Percentiles rank a stretch among this genome's conserved stretches.
Conservation (phyloP, 2,329 filamentous ascomycete species). For the Phialophora expanda region DNA sequence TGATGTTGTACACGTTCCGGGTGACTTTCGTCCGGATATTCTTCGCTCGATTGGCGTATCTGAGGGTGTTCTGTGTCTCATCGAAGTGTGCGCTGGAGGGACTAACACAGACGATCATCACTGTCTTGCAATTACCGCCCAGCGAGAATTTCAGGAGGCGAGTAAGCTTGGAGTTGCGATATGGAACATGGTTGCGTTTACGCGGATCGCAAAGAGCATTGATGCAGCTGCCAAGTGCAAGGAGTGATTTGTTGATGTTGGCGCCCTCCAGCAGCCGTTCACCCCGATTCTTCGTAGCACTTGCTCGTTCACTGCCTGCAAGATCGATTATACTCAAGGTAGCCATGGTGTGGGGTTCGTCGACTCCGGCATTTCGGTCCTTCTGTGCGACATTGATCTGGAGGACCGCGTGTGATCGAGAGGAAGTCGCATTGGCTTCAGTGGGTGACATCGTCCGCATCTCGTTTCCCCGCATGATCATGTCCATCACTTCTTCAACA, state of each 20-base stretch:
- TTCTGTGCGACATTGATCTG: constrained; percentile 97
- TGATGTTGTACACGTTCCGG: constrained; percentile 98
- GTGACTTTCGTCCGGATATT: constrained; percentile 99
- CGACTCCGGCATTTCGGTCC: constrained; percentile 87
- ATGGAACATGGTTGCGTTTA: constrained; percentile 92
- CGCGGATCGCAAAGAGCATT: constrained; percentile 94
- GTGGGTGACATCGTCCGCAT: constrained; percentile 95
- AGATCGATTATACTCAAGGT: constrained; percentile 98
- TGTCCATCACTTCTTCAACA: constrained; percentile 98
- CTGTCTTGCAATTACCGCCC: constrained; percentile 96
- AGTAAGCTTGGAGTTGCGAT: constrained; percentile 96
- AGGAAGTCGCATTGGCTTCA: constrained; percentile 95
- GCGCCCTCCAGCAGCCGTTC: constrained; percentile 90
- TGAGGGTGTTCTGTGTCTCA: constrained; percentile 95
- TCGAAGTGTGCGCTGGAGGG: constrained; percentile 96
- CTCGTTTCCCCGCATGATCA: constrained; percentile 94
- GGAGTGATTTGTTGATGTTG: constrained; percentile 98
- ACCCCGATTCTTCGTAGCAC: constrained; percentile 93
- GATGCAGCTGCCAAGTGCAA: constrained; percentile 95
- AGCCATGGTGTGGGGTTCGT: constrained; percentile 96
- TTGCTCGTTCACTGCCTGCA: constrained; percentile 92
- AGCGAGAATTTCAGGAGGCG: constrained; percentile 95
- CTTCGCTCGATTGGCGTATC: constrained; percentile 97
- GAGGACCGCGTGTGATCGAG: constrained; percentile 92
- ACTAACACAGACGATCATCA: constrained; percentile 99